phyloP scores from a whole-genome alignment of 148 eudicot genomes.

The Chenopodium quinoa region DNA sequence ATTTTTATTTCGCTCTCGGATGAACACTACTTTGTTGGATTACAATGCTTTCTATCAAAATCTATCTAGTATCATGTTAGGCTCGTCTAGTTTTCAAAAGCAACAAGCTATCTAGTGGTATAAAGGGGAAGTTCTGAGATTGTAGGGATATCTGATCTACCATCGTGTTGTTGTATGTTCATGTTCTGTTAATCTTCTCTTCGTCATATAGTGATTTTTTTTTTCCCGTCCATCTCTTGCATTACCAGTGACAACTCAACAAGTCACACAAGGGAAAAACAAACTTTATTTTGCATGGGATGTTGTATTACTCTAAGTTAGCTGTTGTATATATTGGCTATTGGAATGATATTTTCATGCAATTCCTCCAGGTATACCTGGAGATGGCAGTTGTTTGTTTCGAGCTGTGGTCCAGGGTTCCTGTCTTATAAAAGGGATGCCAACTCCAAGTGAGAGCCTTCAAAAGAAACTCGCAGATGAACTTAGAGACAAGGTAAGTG shows the following conservation, averaged over 20 bases:
- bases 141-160: neutral
- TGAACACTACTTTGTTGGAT: neutral
- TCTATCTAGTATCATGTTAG: neutral
- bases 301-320: neutral
- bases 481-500: constrained; percentile 53
- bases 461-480: constrained; percentile 78
- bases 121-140: neutral
- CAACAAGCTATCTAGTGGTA: neutral
- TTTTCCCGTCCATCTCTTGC: neutral
- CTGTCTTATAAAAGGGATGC: constrained; percentile 59
- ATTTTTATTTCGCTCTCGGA: neutral
- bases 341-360: neutral
- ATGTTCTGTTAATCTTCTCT: neutral
- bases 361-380: constrained; percentile 63
- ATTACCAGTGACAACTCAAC: neutral
- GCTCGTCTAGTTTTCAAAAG: neutral
- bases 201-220: neutral
- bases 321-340: neutral
- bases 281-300: neutral
- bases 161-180: neutral
- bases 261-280: neutral
- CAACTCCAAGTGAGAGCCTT: constrained; percentile 55
- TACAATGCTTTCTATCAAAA: neutral
- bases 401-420: constrained; percentile 81
- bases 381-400: constrained; percentile 87